Percentiles rank a stretch among this genome's conserved stretches.
Evolutionary conservation across 805 yeast genomes (phyloP).

Genomic region (Candida ovalis): DNA sequence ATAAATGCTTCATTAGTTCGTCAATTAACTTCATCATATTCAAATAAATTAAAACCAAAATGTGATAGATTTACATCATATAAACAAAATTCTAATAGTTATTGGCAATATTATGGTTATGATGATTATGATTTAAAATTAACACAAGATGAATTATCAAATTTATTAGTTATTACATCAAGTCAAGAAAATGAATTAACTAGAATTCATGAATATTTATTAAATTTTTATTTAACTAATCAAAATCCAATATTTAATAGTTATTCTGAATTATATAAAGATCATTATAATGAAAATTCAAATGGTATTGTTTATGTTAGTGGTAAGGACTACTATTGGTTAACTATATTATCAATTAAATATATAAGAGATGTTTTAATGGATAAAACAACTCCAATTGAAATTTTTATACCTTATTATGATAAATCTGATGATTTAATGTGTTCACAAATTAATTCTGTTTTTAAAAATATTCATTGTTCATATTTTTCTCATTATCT

Average conservation of each 20-base stretch:
- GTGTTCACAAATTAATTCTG: slow-evolving; percentile 39
- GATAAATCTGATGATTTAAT: slow-evolving; percentile 39
- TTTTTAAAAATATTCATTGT: slow-evolving; percentile 38
- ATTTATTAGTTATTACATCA: slow-evolving; percentile 19
- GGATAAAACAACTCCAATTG: slow-evolving; percentile 38
- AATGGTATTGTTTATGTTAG: slow-evolving; percentile 31
- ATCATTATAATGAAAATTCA: slow-evolving; percentile 10
- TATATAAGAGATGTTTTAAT: slow-evolving; percentile 25
- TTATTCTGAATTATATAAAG: slow-evolving; percentile 7
- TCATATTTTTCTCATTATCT: slow-evolving; percentile 36
- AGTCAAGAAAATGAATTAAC: slow-evolving; percentile 25
- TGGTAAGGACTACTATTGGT: slow-evolving; percentile 28
- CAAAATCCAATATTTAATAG: slow-evolving; percentile 12
- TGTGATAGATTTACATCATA: slow-evolving; percentile 27
- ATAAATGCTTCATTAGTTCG: slow-evolving; percentile 12
- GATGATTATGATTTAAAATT: slow-evolving; percentile 21
- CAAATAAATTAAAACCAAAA: slow-evolving; percentile 14
- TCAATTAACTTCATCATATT: slow-evolving; percentile 12
- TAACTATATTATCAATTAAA: slow-evolving; percentile 29
- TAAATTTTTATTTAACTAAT: slow-evolving; percentile 14
- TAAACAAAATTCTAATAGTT: slow-evolving; percentile 15
- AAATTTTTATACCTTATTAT: slow-evolving; percentile 42
- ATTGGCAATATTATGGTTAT: slow-evolving; percentile 33
- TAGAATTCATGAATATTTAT: slow-evolving; percentile 18
- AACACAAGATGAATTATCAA: slow-evolving; percentile 17